Evolutionary conservation across 768 basidiomycete genomes (phyloP).

Genomic region (Leccinum broughii): DNA sequence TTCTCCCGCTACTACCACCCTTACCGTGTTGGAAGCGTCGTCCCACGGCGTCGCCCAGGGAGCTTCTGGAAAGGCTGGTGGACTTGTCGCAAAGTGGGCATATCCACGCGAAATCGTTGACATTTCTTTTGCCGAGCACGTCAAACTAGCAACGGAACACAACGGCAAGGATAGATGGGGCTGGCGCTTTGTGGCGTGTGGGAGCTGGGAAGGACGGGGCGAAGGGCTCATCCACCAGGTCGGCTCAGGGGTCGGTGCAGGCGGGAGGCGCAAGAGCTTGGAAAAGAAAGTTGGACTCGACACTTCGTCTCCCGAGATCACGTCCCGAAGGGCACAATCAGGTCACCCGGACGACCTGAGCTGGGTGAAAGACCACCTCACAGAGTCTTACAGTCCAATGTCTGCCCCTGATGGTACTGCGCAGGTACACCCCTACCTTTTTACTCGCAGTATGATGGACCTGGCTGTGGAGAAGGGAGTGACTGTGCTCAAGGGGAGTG

Average conservation of each 20-base stretch:
- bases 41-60: conserved; percentile 68
- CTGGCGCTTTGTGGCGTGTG: conserved; percentile 74
- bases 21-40: conserved; percentile 76
- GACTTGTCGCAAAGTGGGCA: conserved; percentile 85
- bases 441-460: conserved; percentile 70
- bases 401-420: conserved; percentile 53
- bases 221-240: conserved; percentile 29
- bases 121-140: conserved; percentile 69
- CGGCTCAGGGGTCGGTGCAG: conserved; percentile 31
- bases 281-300: conserved; percentile 55
- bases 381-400: conserved; percentile 63
- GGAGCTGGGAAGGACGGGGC: conserved; percentile 70
- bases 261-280: conserved; percentile 44
- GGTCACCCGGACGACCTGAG: conserved; percentile 51
- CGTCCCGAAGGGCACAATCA: conserved; percentile 26
- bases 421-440: conserved; percentile 75
- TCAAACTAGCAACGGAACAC: conserved; percentile 66
- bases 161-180: conserved; percentile 78
- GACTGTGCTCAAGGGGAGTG: conserved; percentile 47
- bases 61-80: conserved; percentile 83
- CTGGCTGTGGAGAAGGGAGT: conserved; percentile 59
- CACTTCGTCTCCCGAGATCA: conserved; percentile 2
- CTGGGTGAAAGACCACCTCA: conserved; percentile 59
- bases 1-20: conserved; percentile 37
- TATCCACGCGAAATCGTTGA: conserved; percentile 68